Evolutionary conservation across 441 rosid genomes (phyloP), one percentile per base, ranked within the genome.

Genomic region (Euphorbia schlechtendalii): DNA sequence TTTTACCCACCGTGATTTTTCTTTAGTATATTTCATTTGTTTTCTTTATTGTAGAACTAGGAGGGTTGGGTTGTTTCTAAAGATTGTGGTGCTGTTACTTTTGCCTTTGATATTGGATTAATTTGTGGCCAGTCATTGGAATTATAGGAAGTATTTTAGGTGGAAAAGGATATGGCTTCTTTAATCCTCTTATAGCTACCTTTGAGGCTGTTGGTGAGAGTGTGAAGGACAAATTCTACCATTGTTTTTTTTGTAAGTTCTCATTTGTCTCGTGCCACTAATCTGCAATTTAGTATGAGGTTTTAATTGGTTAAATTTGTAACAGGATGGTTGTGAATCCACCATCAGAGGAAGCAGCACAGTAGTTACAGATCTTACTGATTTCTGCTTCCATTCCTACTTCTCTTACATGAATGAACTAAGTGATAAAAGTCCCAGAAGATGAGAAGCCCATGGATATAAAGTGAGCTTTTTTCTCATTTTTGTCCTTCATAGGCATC

Each of bases 301-400:
- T 28, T 22, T 22, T 66, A n/a, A n/a, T 11, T 24, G 9, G 43
- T 30, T 43, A 66, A 56, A 2, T 5, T 38, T 18, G 32, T 34
- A 30, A 22, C 69, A 88, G 90, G 96, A 92, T 74, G 96, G 98
- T 54, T 84, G 78, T 64, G 67, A 75, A 68, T 77, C 94, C 62
- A 78, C 89, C 1, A 72, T 89, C 40, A 76, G 67, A 70, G 88
- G 89, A 53, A 85, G 96, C 79, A 86, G 90, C 78, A 87, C 69
- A 3, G 87, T 72, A 25, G 94, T 87, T 20, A 77, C 70, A 14
- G 96, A 92, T 76, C 82, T 87, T 41, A 74, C 81, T 3, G 98
- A 89, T 69, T 85, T 89, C 73, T 89, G 96, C 81, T 89, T 92
- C 82, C 96, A 87, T 72, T 87, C 96, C 28, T 92, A 87, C 76